Percentiles rank a stretch among this genome's conserved stretches.
Conservation (phyloP, 257 asterid species). For the Coffea canephora region DNA sequence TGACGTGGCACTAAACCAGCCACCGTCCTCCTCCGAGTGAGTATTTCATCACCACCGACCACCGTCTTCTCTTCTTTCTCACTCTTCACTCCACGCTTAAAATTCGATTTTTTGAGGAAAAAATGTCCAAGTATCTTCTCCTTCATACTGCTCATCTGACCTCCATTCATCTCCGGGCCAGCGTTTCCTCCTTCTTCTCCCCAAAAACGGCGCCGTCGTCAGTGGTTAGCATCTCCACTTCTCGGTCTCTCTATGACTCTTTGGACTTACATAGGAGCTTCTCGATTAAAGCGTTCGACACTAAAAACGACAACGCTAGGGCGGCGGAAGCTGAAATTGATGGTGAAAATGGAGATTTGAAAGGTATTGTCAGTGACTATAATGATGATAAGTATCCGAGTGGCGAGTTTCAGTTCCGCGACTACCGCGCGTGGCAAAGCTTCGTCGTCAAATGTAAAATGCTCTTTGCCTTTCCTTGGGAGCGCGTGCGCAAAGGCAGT, state of each 20-base stretch:
- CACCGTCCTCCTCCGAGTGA: slow-evolving; percentile 3
- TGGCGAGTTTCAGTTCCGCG: slow-evolving; percentile 74
- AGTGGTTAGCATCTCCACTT: neutral
- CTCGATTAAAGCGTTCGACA: slow-evolving; percentile 50
- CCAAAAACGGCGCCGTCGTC: slow-evolving; percentile 13
- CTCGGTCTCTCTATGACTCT: neutral
- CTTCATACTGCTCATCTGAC: slow-evolving; percentile 37
- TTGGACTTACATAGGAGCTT: slow-evolving; percentile 13
- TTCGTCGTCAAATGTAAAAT: slow-evolving; percentile 68
- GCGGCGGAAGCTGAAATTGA: slow-evolving; percentile 22
- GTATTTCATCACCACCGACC: no score
- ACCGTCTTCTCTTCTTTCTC: no score
- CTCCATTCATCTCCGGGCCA: slow-evolving; percentile 44
- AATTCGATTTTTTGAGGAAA: no score
- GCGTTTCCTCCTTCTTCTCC: slow-evolving; percentile 27
- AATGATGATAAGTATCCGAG: slow-evolving; percentile 53
- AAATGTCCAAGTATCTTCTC: slow-evolving; percentile 36
- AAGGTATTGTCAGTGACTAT: neutral
- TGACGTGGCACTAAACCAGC: slow-evolving; percentile 30
- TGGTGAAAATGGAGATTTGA: slow-evolving; percentile 12
- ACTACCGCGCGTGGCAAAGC: slow-evolving; percentile 57
- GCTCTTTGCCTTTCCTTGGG: slow-evolving; percentile 86
- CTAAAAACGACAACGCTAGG: slow-evolving; percentile 27
- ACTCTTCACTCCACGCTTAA: no score
- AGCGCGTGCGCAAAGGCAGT: slow-evolving; percentile 89